Percentiles rank a stretch among this genome's conserved stretches.
Evolutionary conservation across 2,329 filamentous ascomycete genomes (phyloP).

Genomic region (Cordyceps farinosa): DNA sequence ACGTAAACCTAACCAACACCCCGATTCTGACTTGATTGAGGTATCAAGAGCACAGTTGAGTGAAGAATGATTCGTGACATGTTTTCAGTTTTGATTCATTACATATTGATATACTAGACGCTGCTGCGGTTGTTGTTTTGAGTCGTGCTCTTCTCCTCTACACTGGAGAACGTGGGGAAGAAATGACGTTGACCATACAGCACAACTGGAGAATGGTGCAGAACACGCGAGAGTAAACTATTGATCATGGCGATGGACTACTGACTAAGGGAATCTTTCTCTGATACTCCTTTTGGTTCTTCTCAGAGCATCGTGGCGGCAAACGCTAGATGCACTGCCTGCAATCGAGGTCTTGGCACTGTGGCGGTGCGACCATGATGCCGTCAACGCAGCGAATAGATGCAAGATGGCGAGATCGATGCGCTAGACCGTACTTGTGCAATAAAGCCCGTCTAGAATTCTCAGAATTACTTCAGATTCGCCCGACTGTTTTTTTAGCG

Average conservation of each 20-base stretch:
- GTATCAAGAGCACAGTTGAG: background rate
- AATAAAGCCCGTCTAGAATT: background rate
- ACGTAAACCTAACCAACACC: background rate
- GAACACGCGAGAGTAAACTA: background rate
- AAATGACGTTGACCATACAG: background rate
- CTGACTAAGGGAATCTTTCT: background rate
- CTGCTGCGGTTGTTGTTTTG: background rate
- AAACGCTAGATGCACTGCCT: background rate
- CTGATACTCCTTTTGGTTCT: background rate
- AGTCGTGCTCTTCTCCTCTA: background rate
- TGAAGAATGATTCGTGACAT: too few relatives aligned
- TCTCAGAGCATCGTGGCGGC: background rate
- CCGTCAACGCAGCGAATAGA: background rate
- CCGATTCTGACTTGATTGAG: too few relatives aligned
- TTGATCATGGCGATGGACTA: too few relatives aligned
- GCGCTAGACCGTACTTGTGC: background rate
- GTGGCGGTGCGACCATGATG: constrained; percentile 1
- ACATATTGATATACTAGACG: background rate
- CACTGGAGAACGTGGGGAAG: background rate
- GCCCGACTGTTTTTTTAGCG: background rate
- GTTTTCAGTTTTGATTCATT: background rate
- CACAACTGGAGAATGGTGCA: background rate
- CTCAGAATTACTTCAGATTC: background rate
- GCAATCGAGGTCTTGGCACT: background rate
- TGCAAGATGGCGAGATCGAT: background rate